phyloP scores from a whole-genome alignment of 2,329 filamentous ascomycete species.

The Colletotrichum sansevieriae region DNA sequence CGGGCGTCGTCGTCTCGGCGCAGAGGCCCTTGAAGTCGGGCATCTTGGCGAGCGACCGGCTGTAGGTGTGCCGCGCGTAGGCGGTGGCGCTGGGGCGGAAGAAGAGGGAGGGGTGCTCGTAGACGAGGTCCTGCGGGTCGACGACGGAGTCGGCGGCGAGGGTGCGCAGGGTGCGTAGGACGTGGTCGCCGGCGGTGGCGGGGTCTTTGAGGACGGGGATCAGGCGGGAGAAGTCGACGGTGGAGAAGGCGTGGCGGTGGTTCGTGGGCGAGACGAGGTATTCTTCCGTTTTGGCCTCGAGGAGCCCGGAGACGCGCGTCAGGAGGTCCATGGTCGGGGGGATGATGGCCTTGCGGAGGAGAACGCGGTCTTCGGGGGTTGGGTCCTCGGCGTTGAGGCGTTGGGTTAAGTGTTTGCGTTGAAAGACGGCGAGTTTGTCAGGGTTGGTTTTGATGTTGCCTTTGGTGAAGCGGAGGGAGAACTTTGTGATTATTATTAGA shows the following conservation, averaged over 20 bases:
- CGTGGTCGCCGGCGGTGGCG: slow-evolving; percentile 11
- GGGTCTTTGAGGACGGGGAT: slow-evolving; percentile 14
- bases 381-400: slow-evolving; percentile 46
- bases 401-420: slow-evolving; percentile 71
- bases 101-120: slow-evolving; percentile 42
- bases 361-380: slow-evolving; percentile 8
- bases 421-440: slow-evolving; percentile 84
- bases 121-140: slow-evolving; percentile 35
- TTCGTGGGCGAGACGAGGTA: slow-evolving; percentile 18
- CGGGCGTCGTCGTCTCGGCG: neutral
- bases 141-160: slow-evolving; percentile 37
- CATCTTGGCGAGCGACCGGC: slow-evolving; percentile 22
- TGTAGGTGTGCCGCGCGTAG: slow-evolving; percentile 17
- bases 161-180: slow-evolving; percentile 37
- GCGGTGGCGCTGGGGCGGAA: slow-evolving; percentile 29
- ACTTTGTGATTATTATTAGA: slow-evolving; percentile 59
- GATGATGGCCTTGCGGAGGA: slow-evolving; percentile 37
- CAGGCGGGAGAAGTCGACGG: slow-evolving; percentile 23
- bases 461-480: slow-evolving; percentile 89
- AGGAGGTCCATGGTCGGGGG: slow-evolving; percentile 35
- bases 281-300: neutral
- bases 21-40: slow-evolving; percentile 5
- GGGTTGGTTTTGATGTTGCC: slow-evolving; percentile 88
- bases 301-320: slow-evolving; percentile 17
- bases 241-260: slow-evolving; percentile 25